Conservation (phyloP, 768 basidiomycete genomes). For the Pulveroboletus sp. region DNA sequence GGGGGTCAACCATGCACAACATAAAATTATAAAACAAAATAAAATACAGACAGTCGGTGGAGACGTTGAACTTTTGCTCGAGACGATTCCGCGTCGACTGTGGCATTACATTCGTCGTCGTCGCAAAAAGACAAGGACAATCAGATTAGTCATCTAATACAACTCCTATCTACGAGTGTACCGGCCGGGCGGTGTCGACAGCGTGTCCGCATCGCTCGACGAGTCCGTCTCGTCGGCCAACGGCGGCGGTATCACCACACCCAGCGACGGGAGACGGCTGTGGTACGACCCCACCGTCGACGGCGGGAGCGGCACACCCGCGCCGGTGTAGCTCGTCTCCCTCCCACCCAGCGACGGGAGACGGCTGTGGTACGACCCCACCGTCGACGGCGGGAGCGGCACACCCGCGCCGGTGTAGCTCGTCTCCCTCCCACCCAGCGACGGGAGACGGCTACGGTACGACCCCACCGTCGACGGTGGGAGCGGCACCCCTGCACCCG, state of each 20-base stretch:
- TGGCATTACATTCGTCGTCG: conserved; percentile 29
- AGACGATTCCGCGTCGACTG: conserved; percentile 35
- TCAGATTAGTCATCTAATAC: conserved; percentile 17
- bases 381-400: conserved; percentile 31
- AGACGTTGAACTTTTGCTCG: conserved; percentile 52
- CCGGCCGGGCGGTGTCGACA: conserved; percentile 31
- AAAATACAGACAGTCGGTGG: conserved; percentile 45
- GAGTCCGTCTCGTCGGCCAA: conserved; percentile 25
- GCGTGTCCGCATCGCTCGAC: conserved; percentile 34
- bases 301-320: conserved; percentile 27
- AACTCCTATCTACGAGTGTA: conserved; percentile 1
- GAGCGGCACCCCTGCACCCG: conserved; percentile 29
- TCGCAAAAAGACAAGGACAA: conserved; percentile 1
- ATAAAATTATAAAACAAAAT: too few relatives aligned
- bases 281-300: conserved; percentile 18
- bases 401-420: too few relatives aligned
- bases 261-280: too few relatives aligned
- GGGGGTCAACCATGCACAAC: too few relatives aligned
- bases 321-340: too few relatives aligned
- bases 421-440: conserved; percentile 7
- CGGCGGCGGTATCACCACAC: too few relatives aligned
- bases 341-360: too few relatives aligned
- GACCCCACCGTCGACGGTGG: conserved; percentile 29
- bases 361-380: conserved; percentile 6
- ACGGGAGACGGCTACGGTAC: conserved; percentile 23